A percentile compares a stretch with the other conserved stretches of the same genome.
phyloP scores from a whole-genome alignment of 768 basidiomycete genomes.

The Termitomyces sp. region DNA sequence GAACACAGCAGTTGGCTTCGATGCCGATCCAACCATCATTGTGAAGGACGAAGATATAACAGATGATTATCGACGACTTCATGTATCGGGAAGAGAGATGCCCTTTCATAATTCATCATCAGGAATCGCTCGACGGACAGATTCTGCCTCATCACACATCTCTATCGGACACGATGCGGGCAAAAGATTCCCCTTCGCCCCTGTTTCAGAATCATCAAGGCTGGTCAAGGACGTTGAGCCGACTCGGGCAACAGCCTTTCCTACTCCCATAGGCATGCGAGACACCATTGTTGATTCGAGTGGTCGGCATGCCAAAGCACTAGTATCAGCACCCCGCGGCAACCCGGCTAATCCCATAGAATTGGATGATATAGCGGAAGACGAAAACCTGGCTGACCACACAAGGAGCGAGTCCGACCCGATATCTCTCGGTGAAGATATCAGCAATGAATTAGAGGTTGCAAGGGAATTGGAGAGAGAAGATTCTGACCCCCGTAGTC shows the following conservation, averaged over 20 bases:
- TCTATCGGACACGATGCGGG: neutral
- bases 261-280: neutral
- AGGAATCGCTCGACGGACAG: neutral
- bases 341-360: neutral
- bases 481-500: neutral
- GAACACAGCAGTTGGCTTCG: neutral
- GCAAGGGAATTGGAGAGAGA: neutral
- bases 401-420: constrained; percentile 2
- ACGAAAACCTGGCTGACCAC: neutral
- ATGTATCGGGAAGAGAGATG: neutral
- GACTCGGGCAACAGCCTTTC: neutral
- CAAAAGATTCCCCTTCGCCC: neutral
- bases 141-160: neutral
- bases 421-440: constrained; percentile 3
- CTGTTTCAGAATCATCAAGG: neutral
- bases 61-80: neutral
- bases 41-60: neutral
- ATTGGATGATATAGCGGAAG: neutral
- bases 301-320: neutral
- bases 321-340: neutral
- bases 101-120: neutral
- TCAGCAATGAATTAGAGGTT: constrained; percentile 1
- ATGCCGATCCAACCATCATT: neutral
- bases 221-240: neutral
- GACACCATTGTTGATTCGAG: neutral